Conservation (phyloP, 108 stramenopile genomes). For the Nitzschia palea region DNA sequence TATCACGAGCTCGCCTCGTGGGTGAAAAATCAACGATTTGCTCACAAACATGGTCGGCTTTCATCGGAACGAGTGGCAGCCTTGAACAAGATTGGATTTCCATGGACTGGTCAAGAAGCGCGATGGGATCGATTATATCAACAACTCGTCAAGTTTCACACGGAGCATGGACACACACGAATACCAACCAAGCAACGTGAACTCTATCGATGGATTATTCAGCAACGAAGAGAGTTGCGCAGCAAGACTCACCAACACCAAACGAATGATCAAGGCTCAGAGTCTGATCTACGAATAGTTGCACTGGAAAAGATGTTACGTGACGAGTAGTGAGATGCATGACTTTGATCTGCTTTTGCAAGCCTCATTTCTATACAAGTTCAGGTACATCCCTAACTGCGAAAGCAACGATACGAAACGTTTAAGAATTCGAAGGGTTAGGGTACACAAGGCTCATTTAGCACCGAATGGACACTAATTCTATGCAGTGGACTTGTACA, state of each 20-base stretch:
- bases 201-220: conserved; percentile 31
- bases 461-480: too few relatives aligned
- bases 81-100: conserved; percentile 29
- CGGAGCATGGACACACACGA: conserved; percentile 22
- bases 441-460: too few relatives aligned
- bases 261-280: background rate
- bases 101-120: conserved; percentile 30
- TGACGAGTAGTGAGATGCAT: background rate
- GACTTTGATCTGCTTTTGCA: too few relatives aligned
- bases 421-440: too few relatives aligned
- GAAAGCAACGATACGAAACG: too few relatives aligned
- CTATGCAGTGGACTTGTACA: too few relatives aligned
- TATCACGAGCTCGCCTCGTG: conserved; percentile 24
- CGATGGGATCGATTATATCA: conserved; percentile 30
- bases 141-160: conserved; percentile 19
- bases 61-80: conserved; percentile 15
- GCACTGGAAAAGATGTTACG: conserved; percentile 11
- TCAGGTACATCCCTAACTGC: too few relatives aligned
- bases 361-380: too few relatives aligned
- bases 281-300: conserved; percentile 2
- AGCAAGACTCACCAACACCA: background rate
- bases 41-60: conserved; percentile 21
- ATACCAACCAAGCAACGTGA: conserved; percentile 13
- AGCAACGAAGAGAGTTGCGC: conserved; percentile 15
- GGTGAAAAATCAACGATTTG: conserved; percentile 31